Base-by-base conservation (phyloP, 441 rosid genomes). In the Adansonia grandidieri region DNA sequence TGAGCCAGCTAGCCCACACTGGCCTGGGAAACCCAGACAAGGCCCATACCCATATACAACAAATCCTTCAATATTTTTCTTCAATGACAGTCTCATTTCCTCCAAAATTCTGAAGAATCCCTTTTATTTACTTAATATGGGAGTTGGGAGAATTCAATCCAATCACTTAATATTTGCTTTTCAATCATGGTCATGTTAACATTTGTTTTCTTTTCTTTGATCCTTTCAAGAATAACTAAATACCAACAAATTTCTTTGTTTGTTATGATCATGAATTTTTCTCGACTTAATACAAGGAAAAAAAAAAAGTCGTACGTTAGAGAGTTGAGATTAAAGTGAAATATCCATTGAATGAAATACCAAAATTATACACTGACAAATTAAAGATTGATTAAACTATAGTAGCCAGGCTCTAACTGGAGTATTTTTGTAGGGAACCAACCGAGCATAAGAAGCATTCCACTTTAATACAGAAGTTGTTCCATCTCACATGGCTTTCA, bases 401-500 rank as follows among this genome's bases (percentile, higher is more conserved):
- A 74, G 8, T 24, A 37, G 28, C 63, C 58, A 48, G 9, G 10
- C 24, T 19, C 61, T 57, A 19, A 13, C 17, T 11, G 54, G 17
- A 6, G 17, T 51, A 14, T 0, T 37, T 37, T 37, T 2, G 17
- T 19, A 62, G 17, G 13, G 6, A 22, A 40, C 60, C 40, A 17
- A 58, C 50, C 6, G 37, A 37, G 40, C 4, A 37, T 37, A 37
- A 37, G 40, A 37, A 37, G 40, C 40, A 37, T 37, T 37, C 40
- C 40, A 37, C 40, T 37, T 37, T 37, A 37, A 37, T 37, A 37
- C 40, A 37, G 40, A 37, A 37, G 11, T 19, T 44, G 57, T 40
- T 73, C 72, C 69, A 45, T 8, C 65, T 51, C 32, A 47, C 71
- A 37, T 75, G 9, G 60, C 65, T 37, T 76, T 70, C 24, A 56